Conservation (phyloP, 2,329 filamentous ascomycete species). For the Alternaria postmessia region DNA sequence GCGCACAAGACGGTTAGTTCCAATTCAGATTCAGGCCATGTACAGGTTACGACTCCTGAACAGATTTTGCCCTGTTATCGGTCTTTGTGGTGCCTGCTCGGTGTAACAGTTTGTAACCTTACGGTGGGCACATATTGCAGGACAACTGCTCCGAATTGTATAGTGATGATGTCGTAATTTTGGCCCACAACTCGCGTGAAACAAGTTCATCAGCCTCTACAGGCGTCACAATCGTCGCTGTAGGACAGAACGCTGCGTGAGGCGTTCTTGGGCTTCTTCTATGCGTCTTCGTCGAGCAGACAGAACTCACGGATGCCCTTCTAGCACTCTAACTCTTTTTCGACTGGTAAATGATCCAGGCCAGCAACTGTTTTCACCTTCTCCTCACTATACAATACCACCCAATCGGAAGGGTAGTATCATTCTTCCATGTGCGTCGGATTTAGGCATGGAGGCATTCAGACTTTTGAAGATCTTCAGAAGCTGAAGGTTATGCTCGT, state of each 20-base stretch:
- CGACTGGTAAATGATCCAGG: constrained; percentile 37
- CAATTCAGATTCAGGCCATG: not conserved
- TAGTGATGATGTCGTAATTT: too few species aligned
- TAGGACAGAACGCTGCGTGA: too few species aligned
- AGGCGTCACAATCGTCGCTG: too few species aligned
- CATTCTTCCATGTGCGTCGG: constrained; percentile 20
- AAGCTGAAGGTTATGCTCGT: constrained; percentile 49
- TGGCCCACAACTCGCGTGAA: too few species aligned
- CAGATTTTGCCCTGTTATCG: not conserved
- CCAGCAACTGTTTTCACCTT: constrained; percentile 39
- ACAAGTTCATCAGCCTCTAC: too few species aligned
- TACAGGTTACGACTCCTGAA: not conserved
- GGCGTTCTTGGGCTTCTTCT: too few species aligned
- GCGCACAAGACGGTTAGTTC: not conserved
- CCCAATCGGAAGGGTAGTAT: constrained; percentile 43
- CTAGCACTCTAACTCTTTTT: constrained; percentile 33
- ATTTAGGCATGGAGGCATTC: constrained; percentile 27
- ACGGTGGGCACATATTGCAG: too few species aligned
- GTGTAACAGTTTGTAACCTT: too few species aligned
- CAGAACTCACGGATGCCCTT: constrained; percentile 36
- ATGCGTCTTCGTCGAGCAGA: too few species aligned
- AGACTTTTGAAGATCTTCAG: constrained; percentile 36
- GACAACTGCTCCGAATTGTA: too few species aligned
- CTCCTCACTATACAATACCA: constrained; percentile 34
- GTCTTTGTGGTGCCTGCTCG: too few species aligned